Conservation (phyloP, 345 rosid genomes). For the Citrus glauca region DNA sequence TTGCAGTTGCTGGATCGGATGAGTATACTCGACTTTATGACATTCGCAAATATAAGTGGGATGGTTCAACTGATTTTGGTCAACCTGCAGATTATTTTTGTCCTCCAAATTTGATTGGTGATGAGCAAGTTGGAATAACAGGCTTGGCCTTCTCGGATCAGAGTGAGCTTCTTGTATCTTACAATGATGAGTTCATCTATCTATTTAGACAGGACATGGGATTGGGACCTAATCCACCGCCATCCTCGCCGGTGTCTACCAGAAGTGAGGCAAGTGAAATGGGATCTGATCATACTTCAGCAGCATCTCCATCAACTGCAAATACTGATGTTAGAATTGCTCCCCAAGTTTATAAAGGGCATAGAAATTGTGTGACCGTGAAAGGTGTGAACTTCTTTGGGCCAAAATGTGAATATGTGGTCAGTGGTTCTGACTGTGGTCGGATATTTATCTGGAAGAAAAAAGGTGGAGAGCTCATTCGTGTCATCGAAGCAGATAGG, state of each 20-base stretch:
- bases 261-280: constrained; percentile 32
- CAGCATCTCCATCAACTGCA: constrained; percentile 15
- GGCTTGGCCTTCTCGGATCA: constrained; percentile 88
- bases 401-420: constrained; percentile 83
- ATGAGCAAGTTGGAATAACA: constrained; percentile 60
- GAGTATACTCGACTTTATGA: constrained; percentile 85
- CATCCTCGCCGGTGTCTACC: constrained; percentile 28
- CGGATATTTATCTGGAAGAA: constrained; percentile 90
- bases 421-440: constrained; percentile 97
- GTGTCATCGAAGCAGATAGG: constrained; percentile 77
- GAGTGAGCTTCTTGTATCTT: constrained; percentile 87
- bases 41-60: constrained; percentile 62
- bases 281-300: constrained; percentile 17
- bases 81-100: constrained; percentile 62
- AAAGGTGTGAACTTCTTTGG: constrained; percentile 89
- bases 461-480: constrained; percentile 68
- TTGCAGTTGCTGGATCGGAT: constrained; percentile 78
- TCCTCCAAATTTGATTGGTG: constrained; percentile 68
- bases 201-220: constrained; percentile 78
- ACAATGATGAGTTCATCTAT: constrained; percentile 71
- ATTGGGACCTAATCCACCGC: constrained; percentile 48
- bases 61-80: constrained; percentile 49
- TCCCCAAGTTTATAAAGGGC: constrained; percentile 78
- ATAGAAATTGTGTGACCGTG: constrained; percentile 65
- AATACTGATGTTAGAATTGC: constrained; percentile 20